Evolutionary conservation across 2,329 filamentous ascomycete genomes (phyloP).

Genomic region (Aureobasidium sp.): DNA sequence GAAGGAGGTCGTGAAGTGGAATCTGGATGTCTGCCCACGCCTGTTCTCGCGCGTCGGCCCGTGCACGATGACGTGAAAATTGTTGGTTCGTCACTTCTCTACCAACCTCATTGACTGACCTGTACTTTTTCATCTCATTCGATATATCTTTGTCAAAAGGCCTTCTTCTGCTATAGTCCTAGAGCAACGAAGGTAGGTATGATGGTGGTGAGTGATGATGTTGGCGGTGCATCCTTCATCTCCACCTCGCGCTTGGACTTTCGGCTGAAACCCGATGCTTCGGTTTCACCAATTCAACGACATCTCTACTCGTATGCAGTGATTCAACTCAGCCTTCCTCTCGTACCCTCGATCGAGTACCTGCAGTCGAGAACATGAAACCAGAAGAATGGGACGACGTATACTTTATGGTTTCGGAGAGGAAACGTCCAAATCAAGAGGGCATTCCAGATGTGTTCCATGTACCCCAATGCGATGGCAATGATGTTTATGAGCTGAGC

Average conservation of each 20-base stretch:
- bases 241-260: constrained; percentile 1
- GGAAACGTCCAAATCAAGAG: background rate
- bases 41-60: background rate
- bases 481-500: constrained; percentile 10
- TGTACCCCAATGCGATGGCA: constrained; percentile 3
- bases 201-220: background rate
- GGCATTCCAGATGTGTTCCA: constrained; percentile 6
- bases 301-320: no score
- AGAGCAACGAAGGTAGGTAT: background rate
- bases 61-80: background rate
- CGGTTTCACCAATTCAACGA: background rate
- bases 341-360: background rate
- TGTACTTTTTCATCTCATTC: background rate
- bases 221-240: background rate
- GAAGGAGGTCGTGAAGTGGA: background rate
- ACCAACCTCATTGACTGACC: background rate
- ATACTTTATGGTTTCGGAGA: constrained; percentile 1
- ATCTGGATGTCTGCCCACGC: constrained; percentile 5
- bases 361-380: background rate
- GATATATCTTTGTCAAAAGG: background rate
- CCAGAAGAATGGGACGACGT: background rate
- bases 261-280: background rate
- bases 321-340: background rate
- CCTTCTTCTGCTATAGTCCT: background rate
- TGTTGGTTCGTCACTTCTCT: background rate